phyloP scores from a whole-genome alignment of 148 eudicot species.

The Nepenthes gracilis region DNA sequence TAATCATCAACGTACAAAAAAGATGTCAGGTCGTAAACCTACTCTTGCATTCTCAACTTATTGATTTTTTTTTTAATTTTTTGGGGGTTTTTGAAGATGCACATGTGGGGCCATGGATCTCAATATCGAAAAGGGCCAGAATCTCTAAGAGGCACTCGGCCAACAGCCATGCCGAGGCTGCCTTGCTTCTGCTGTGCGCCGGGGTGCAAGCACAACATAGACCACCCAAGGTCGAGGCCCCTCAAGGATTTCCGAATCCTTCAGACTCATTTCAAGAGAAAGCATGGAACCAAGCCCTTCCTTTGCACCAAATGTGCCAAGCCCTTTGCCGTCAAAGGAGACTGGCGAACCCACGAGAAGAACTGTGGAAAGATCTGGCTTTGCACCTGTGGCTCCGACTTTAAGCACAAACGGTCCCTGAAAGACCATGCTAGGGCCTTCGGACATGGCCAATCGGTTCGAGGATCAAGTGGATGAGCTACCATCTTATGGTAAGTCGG shows the following conservation, averaged over 20 bases:
- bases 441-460: slow-evolving; percentile 19
- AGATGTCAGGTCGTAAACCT: too few relatives aligned
- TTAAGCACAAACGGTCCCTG: slow-evolving; percentile 50
- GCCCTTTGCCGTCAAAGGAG: slow-evolving; percentile 50
- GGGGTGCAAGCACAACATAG: slow-evolving; percentile 52
- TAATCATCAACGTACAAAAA: too few relatives aligned
- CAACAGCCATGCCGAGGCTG: slow-evolving; percentile 41
- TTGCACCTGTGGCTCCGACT: slow-evolving; percentile 50
- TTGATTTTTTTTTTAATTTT: too few relatives aligned
- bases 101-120: slow-evolving; percentile 68
- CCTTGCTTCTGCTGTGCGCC: slow-evolving; percentile 53
- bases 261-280: slow-evolving; percentile 58
- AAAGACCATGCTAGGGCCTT: slow-evolving; percentile 41
- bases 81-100: slow-evolving; percentile 24
- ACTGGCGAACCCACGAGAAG: slow-evolving; percentile 66
- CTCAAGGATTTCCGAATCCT: slow-evolving; percentile 52
- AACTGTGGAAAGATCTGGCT: slow-evolving; percentile 57
- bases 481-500: too few relatives aligned
- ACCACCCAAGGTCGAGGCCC: slow-evolving; percentile 41
- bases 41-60: too few relatives aligned
- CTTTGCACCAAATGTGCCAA: slow-evolving; percentile 43
- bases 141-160: slow-evolving; percentile 42
- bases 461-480: too few relatives aligned
- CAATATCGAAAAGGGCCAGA: slow-evolving; percentile 58
- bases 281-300: slow-evolving; percentile 45